These are phyloP conservation scores for Pythium phragmitis DNA, from an alignment of 352 stramenopile genomes.

Conservation along the genomic window DNA sequence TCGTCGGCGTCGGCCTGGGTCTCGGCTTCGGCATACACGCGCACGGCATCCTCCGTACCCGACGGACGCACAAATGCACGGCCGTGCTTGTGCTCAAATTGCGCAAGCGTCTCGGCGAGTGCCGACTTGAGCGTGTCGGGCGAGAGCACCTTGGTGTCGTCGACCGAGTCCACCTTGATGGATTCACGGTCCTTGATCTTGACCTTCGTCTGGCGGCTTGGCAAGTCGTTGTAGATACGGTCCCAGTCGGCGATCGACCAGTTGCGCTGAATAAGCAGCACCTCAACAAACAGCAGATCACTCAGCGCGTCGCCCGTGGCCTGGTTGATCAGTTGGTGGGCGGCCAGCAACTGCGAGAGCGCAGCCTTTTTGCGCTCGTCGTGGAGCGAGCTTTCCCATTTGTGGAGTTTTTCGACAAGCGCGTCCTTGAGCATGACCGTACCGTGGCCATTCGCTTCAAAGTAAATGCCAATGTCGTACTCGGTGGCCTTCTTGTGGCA, in stretches of 20 bases:
- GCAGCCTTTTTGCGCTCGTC: slow-evolving; percentile 83
- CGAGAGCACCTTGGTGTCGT: slow-evolving; percentile 65
- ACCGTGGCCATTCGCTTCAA: slow-evolving; percentile 99
- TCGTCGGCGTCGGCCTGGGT: slow-evolving; percentile 89
- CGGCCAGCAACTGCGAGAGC: slow-evolving; percentile 78
- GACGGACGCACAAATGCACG: slow-evolving; percentile 95
- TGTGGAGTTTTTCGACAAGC: slow-evolving; percentile 83
- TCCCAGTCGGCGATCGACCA: slow-evolving; percentile 93
- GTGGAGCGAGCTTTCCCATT: slow-evolving; percentile 70
- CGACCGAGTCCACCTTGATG: slow-evolving; percentile 61
- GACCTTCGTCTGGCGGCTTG: slow-evolving; percentile 88
- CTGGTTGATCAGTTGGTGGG: slow-evolving; percentile 95
- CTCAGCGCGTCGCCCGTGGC: slow-evolving; percentile 97
- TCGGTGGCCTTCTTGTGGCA: slow-evolving; percentile 94
- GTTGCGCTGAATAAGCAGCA: slow-evolving; percentile 89
- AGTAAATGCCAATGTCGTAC: slow-evolving; percentile 99
- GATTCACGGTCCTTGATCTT: slow-evolving; percentile 66
- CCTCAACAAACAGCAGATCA: slow-evolving; percentile 96
- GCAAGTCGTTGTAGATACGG: slow-evolving; percentile 94
- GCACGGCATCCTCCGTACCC: slow-evolving; percentile 98
- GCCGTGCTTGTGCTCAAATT: slow-evolving; percentile 53
- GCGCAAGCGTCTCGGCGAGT: slow-evolving; percentile 51
- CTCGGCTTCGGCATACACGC: slow-evolving; percentile 97
- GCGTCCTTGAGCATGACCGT: slow-evolving; percentile 96
- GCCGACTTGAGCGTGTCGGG: slow-evolving; percentile 59